These are phyloP conservation scores for Russula emetica DNA, from an alignment of 768 basidiomycete genomes.

Conservation along the genomic window DNA sequence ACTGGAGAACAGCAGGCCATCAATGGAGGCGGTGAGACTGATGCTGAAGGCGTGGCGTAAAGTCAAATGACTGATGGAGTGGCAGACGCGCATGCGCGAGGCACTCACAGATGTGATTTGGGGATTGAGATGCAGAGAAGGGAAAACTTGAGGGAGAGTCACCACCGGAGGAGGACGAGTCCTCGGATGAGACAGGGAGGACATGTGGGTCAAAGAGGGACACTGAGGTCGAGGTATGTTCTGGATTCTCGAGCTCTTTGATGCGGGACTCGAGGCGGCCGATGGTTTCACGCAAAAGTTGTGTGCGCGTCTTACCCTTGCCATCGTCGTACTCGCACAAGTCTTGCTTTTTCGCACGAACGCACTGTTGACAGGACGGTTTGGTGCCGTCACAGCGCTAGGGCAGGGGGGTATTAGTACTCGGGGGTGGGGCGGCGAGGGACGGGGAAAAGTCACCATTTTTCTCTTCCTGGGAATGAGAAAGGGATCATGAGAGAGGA, in stretches of 20 bases:
- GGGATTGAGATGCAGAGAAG: conserved; percentile 36
- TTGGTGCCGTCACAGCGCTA: conserved; percentile 76
- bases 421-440: neutral
- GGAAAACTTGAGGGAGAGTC: conserved; percentile 35
- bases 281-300: conserved; percentile 74
- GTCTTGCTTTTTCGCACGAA: conserved; percentile 70
- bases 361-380: conserved; percentile 75
- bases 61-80: neutral
- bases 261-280: conserved; percentile 66
- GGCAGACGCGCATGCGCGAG: conserved; percentile 43
- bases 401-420: neutral
- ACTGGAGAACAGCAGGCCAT: conserved; percentile 19
- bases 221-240: conserved; percentile 63
- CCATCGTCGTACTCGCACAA: conserved; percentile 81
- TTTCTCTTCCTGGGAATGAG: conserved; percentile 26
- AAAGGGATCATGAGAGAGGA: conserved; percentile 2
- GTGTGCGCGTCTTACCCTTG: conserved; percentile 77
- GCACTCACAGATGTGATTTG: conserved; percentile 38
- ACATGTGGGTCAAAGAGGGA: conserved; percentile 66
- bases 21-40: conserved; percentile 22
- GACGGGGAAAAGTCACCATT: conserved; percentile 18
- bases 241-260: conserved; percentile 70
- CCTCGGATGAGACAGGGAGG: conserved; percentile 32
- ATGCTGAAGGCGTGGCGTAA: conserved; percentile 2
- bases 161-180: conserved; percentile 35